Base-by-base conservation (phyloP, 2,329 filamentous ascomycete genomes). In the Epichloe sibirici region DNA sequence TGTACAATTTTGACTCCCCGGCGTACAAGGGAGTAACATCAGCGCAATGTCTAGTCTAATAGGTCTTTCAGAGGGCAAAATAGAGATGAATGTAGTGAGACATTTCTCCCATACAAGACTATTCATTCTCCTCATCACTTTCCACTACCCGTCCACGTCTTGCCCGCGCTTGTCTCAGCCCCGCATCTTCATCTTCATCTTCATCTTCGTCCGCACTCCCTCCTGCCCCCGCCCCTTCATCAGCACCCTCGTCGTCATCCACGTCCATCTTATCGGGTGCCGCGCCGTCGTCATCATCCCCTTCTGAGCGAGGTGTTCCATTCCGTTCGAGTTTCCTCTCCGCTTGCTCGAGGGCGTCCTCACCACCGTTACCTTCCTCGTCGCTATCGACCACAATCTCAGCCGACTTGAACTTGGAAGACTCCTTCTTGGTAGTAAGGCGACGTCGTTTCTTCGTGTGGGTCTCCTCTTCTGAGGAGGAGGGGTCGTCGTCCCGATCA, bases 351-450 rank as follows among this genome's bases (percentile, higher is more conserved):
- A 75, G 66, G 5, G 65, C 67, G 43, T 74, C 68, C 1, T 70
- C 66, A 13, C 69, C 68, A 7, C 70, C 64, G 9, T 67, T 63
- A 6, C 66, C 72, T 3, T 75, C 75, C 12, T 78, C 79, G 15
- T 78, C 80, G 57, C 84, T 88, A 57, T 91, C 86, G 45, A 88
- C 85, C 31, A 95, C 82, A 56, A 90, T 81, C 68, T 95, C 90
- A 2, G 79, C 83, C 49, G 86, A 90, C 77, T 95, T 95, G 75
- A 81, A 95, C 69, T 95, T 94, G 66, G 65, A 58, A 31, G 63
- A 61, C 51, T 69, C 68, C 55, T 69, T 72, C 57, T 80, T 72
- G 57, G 79, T 76, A 55, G 70, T 75, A 62, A 78, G 76, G 55
- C 72, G 77, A 52, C 79, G 77, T 62, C 79, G 81, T 67, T 85